Percentiles rank a stretch among this genome's conserved stretches.
These are phyloP conservation scores for Phytophthora megakarya DNA, from an alignment of 352 stramenopile genomes.

Conservation along the genomic window DNA sequence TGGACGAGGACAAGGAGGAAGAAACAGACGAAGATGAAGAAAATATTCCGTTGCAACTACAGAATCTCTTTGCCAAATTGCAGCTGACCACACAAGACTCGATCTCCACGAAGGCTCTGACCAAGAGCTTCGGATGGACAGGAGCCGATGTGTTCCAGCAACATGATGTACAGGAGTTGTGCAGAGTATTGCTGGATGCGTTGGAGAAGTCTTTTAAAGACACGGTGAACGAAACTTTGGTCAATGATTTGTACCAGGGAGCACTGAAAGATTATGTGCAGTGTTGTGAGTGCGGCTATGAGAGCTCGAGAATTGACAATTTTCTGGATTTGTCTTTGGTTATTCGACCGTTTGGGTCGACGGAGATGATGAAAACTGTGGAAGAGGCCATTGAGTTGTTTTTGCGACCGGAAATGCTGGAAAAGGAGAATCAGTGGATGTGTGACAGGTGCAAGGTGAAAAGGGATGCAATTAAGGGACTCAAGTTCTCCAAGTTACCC, in stretches of 20 bases:
- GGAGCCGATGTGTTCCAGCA: constrained; percentile 89
- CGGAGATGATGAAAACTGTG: constrained; percentile 82
- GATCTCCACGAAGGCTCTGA: constrained; percentile 86
- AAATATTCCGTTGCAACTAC: constrained; percentile 90
- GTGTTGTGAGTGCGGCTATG: constrained; percentile 83
- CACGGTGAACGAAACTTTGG: constrained; percentile 85
- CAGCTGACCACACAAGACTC: constrained; percentile 76
- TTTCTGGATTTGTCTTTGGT: constrained; percentile 92
- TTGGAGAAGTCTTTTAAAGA: constrained; percentile 89
- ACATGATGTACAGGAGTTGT: constrained; percentile 93
- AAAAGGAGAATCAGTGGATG: constrained; percentile 92
- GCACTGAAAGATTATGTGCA: constrained; percentile 90
- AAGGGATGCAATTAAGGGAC: constrained; percentile 88
- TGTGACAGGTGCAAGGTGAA: constrained; percentile 86
- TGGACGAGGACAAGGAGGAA: constrained; percentile 19
- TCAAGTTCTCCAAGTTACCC: constrained; percentile 89
- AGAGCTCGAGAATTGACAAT: constrained; percentile 85
- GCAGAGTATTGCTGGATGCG: constrained; percentile 90
- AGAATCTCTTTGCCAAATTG: constrained; percentile 92
- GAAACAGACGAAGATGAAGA: constrained; percentile 70
- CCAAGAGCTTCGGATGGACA: constrained; percentile 93
- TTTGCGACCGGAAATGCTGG: constrained; percentile 82
- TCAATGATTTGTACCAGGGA: constrained; percentile 88
- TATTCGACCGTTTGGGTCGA: constrained; percentile 87
- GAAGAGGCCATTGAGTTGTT: constrained; percentile 91